Percentiles rank a stretch among this genome's conserved stretches.
phyloP scores from a whole-genome alignment of 2,329 filamentous ascomycete genomes.

The Fusarium sarcochroum region DNA sequence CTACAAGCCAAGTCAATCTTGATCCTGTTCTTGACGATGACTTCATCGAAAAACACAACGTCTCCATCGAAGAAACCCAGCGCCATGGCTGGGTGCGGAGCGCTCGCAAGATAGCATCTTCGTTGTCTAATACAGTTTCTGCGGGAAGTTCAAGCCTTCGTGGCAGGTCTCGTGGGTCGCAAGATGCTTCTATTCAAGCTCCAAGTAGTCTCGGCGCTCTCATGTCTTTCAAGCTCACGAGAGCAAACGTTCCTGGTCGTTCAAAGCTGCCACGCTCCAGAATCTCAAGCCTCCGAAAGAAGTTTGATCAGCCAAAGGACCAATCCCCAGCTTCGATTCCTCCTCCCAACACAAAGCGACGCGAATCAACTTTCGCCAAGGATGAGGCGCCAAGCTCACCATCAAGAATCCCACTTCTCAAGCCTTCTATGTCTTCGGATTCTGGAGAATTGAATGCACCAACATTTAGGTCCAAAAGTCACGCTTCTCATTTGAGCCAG shows the following conservation, averaged over 20 bases:
- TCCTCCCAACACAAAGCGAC: conserved; percentile 22
- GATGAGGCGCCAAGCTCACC: not conserved
- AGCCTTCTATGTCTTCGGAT: conserved; percentile 16
- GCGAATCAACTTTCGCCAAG: conserved; percentile 6
- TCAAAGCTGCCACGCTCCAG: conserved; percentile 39
- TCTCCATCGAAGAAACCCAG: not conserved
- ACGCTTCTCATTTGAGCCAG: not conserved
- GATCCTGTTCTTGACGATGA: not conserved
- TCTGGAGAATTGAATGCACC: not conserved
- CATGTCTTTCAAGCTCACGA: conserved; percentile 18
- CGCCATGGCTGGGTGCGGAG: conserved; percentile 40
- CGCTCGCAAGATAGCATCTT: conserved; percentile 45
- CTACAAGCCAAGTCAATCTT: not conserved
- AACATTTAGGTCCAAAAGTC: conserved; percentile 14
- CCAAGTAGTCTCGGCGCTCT: not conserved
- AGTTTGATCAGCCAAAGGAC: conserved; percentile 36
- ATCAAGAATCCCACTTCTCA: conserved; percentile 13
- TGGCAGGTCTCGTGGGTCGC: conserved; percentile 7
- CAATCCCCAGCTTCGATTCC: conserved; percentile 19
- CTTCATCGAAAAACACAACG: not conserved
- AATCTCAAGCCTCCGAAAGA: conserved; percentile 44
- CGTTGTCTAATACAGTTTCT: conserved; percentile 36
- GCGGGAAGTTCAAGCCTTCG: conserved; percentile 3
- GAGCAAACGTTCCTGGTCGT: not conserved
- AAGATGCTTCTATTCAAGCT: not conserved